These are phyloP conservation scores for Thecaphora frezii DNA, from an alignment of 1,284 basidiomycete genomes.

Conservation along the genomic window DNA sequence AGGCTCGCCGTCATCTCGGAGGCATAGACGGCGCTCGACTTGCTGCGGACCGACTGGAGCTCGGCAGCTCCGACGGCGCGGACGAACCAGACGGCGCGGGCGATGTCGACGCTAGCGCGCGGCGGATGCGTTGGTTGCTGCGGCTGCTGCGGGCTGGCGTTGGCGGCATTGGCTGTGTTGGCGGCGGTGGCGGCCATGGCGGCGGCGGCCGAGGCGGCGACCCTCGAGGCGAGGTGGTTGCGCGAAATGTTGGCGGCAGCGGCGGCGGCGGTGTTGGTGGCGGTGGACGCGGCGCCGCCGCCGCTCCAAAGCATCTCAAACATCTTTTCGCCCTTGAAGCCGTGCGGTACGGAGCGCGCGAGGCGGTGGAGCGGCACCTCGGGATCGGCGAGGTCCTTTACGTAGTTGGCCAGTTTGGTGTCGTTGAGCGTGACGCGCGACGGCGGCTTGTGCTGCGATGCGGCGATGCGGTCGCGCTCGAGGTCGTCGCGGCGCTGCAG, in stretches of 20 bases:
- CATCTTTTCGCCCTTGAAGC: constrained; percentile 85
- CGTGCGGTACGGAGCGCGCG: constrained; percentile 85
- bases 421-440: constrained; percentile 83
- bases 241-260: constrained; percentile 36
- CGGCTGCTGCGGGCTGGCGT: neutral
- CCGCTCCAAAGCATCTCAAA: constrained; percentile 78
- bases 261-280: constrained; percentile 3
- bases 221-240: constrained; percentile 12
- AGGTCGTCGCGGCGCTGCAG: constrained; percentile 28
- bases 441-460: constrained; percentile 36
- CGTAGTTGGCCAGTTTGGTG: constrained; percentile 81
- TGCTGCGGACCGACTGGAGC: constrained; percentile 62
- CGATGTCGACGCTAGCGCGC: constrained; percentile 68
- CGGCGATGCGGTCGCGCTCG: constrained; percentile 11
- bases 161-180: constrained; percentile 67
- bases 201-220: constrained; percentile 4
- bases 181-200: constrained; percentile 3
- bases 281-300: constrained; percentile 17
- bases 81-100: constrained; percentile 91
- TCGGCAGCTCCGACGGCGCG: constrained; percentile 93
- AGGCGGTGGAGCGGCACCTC: constrained; percentile 83
- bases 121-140: neutral
- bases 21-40: constrained; percentile 68
- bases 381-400: constrained; percentile 85
- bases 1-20: constrained; percentile 85